A percentile compares a stretch with the other conserved stretches of the same genome.
Conservation (phyloP, 1,284 basidiomycete genomes). For the Nidula niveotomentosa region DNA sequence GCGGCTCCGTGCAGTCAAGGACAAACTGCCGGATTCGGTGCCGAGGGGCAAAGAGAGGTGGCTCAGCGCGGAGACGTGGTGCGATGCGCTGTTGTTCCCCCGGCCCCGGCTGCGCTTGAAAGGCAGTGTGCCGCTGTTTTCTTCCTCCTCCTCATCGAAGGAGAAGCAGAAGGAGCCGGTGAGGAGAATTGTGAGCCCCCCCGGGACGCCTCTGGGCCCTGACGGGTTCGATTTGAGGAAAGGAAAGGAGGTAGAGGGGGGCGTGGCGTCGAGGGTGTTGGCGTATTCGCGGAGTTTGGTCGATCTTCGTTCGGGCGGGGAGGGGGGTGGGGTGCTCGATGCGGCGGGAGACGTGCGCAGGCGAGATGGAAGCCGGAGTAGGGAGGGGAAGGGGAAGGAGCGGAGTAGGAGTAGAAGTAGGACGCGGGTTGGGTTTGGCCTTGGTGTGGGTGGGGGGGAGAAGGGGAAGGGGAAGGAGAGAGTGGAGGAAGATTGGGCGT, state of each 20-base stretch:
- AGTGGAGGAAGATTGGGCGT: not conserved
- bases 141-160: not conserved
- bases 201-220: conserved; percentile 39
- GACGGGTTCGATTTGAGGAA: conserved; percentile 8
- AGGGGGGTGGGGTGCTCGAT: not conserved
- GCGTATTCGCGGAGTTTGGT: conserved; percentile 48
- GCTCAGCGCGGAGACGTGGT: conserved; percentile 76
- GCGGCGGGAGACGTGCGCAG: too few species aligned
- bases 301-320: conserved; percentile 18
- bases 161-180: conserved; percentile 9
- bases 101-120: conserved; percentile 58
- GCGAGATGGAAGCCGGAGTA: conserved; percentile 4
- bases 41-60: conserved; percentile 55
- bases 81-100: conserved; percentile 74
- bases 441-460: not conserved
- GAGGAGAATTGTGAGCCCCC: conserved; percentile 48
- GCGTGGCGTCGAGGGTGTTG: conserved; percentile 36
- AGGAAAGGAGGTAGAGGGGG: conserved; percentile 11
- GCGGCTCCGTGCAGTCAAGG: conserved; percentile 22
- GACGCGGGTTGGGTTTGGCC: not conserved
- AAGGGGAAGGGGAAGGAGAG: not conserved
- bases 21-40: not conserved
- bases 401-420: not conserved
- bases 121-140: not conserved
- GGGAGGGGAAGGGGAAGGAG: not conserved